Evolutionary conservation across 2,329 filamentous ascomycete species (phyloP), one percentile per base, ranked within the genome.

Genomic region (Colletotrichum sp.): DNA sequence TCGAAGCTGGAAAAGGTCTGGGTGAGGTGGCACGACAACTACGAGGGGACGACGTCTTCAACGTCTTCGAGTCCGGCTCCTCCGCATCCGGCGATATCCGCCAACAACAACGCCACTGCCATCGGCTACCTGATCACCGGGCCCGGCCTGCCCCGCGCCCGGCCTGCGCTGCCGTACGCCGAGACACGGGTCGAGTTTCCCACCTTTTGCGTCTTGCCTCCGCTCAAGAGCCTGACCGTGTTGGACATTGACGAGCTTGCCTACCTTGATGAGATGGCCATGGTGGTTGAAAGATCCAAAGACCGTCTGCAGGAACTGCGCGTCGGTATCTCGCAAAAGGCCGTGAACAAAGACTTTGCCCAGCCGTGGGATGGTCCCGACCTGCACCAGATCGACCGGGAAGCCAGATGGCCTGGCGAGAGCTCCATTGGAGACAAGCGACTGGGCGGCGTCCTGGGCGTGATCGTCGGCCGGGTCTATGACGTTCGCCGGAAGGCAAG

Each of bases 21-120:
- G 93, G 91, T 97, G 69, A 91, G 95, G 78, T 96, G 94, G 93
- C 95, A 97, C 83, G 93, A 96, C 83, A 96, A 95, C 81, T 89
- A 88, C 8, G 88, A 89, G 13, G 79, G 85, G 79, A 78, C 84
- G 79, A 84, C 85, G 78, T 77, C 79, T 8, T 82, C 82, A 27
- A 74, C 80, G n/a, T 81, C 83, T 4, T 79, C 86, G 78, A 80
- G 79, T 55, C 81, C 82, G 5, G 73, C 39, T n/a, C 59, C 79
- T 8, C 77, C 72, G 25, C 76, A 77, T 8, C 80, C 79, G 3
- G 77, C 80, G 9, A 79, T 84, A 3, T 83, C 83, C 3, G 76
- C 81, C 22, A 85, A 85, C 13, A 86, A 82, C 72, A 85, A 83
- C 52, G 78, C 88, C 75, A 88, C 85, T 8, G 81, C 85, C 6